These are phyloP conservation scores for Hibiscus tridactylites DNA, from an alignment of 345 rosid species.

Conservation along the genomic window DNA sequence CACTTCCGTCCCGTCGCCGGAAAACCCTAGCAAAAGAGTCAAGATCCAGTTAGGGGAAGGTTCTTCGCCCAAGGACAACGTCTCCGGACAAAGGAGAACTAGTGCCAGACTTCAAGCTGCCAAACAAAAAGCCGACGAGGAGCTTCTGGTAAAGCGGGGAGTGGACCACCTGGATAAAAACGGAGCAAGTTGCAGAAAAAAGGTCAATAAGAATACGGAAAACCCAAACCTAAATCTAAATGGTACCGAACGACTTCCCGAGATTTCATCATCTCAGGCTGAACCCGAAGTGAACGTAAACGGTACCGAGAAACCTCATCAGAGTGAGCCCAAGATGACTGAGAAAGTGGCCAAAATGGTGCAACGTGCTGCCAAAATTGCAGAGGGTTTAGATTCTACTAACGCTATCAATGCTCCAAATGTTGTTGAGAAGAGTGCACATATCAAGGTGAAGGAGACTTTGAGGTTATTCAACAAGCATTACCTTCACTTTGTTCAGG, in stretches of 20 bases:
- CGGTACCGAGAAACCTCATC: background rate
- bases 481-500: constrained; percentile 85
- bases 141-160: constrained; percentile 32
- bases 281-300: background rate
- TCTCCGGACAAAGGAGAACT: background rate
- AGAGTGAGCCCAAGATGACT: background rate
- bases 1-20: background rate
- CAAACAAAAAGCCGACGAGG: constrained; percentile 34
- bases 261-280: background rate
- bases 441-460: constrained; percentile 55
- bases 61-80: background rate
- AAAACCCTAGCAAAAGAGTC: background rate
- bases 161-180: constrained; percentile 26
- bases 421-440: constrained; percentile 34
- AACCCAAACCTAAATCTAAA: background rate
- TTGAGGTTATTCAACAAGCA: constrained; percentile 77
- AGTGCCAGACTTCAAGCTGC: constrained; percentile 9
- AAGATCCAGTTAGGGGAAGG: background rate
- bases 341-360: background rate
- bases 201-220: background rate
- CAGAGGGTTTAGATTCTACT: background rate
- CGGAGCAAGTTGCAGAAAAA: constrained; percentile 1
- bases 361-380: background rate
- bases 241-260: background rate
- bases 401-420: background rate